Base-by-base conservation (phyloP, 169 alveolate species). In the Blepharisma undulans region DNA sequence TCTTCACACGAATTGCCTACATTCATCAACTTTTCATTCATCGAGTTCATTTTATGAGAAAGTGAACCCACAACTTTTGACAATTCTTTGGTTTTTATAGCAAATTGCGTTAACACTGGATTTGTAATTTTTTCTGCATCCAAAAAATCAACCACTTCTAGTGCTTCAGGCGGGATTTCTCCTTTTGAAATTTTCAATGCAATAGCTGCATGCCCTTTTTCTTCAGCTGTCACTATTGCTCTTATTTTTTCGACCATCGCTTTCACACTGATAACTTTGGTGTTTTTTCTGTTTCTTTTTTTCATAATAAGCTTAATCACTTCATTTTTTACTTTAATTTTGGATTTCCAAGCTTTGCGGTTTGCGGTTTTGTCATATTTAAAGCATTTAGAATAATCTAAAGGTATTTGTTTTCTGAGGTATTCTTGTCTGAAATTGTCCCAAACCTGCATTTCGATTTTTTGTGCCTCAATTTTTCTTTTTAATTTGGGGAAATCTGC, bases 71-170 rank as follows among this genome's bases (percentile, higher is more conserved):
- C 66, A 48, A 48, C 66, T 48, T 48, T 48, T 48, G 66, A 48
- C 66, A 48, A 18, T 82, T 82, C 89, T 59, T 82, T 82, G 36
- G 91, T 27, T 34, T 29, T 86, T 25, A 36, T 22, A 1, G 91
- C 91, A 34, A 86, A 86, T 32, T 86, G 84, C 19, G 91, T 25
- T 21, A 86, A 25, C 12, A 66, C 36, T 22, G 91, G 91, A n/a
- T 59, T 84, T 21, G 29, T 27, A 12, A 27, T 22, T 19, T 86
- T 27, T 32, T 86, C 25, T 21, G 22, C 6, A 3, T 29, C 32
- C 12, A 86, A 29, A 19, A 86, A 71, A 14, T 86, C 91, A 66
- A 22, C 22, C n/a, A 25, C 91, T 29, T 22, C n/a, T 21, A 72
- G 7, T 3, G 84, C 48, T 36, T 86, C 91, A 71, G 84, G 84